Percentiles rank a stretch among this genome's conserved stretches.
These are phyloP conservation scores for Discostella stelligeroides DNA, from an alignment of 108 stramenopile species.

Conservation along the genomic window DNA sequence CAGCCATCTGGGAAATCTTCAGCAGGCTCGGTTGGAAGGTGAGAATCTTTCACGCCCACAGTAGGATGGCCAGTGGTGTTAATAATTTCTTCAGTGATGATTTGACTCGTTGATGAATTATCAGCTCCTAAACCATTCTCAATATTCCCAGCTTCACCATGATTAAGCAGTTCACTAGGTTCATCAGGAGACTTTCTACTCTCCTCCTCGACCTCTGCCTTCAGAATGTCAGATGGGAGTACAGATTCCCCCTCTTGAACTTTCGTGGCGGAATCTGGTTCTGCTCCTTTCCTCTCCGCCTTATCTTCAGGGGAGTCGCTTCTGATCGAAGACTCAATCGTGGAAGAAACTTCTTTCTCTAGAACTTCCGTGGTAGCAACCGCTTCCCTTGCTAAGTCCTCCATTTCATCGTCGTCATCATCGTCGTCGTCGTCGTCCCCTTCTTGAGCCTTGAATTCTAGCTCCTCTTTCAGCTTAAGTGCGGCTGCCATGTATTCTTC, in stretches of 20 bases:
- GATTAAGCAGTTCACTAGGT: too few species aligned
- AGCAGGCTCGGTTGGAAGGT: slow-evolving; percentile 16
- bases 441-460: slow-evolving; percentile 63
- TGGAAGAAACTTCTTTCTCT: background rate
- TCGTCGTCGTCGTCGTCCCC: slow-evolving; percentile 69
- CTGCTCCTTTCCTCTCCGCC: background rate
- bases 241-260: too few species aligned
- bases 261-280: too few species aligned
- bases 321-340: background rate
- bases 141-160: background rate
- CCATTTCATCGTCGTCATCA: slow-evolving; percentile 80
- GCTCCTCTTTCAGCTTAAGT: slow-evolving; percentile 71
- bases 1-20: slow-evolving; percentile 36
- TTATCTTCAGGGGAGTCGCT: background rate
- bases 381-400: slow-evolving; percentile 26
- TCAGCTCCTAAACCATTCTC: slow-evolving; percentile 9
- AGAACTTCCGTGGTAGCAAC: background rate
- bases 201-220: too few species aligned
- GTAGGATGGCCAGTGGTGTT: slow-evolving; percentile 22
- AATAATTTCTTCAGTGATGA: slow-evolving; percentile 4
- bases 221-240: too few species aligned
- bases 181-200: too few species aligned
- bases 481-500: slow-evolving; percentile 86
- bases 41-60: slow-evolving; percentile 14
- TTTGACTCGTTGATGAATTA: slow-evolving; percentile 9